Conservation (phyloP, 169 alveolate species). For the Plasmodium vinckei region DNA sequence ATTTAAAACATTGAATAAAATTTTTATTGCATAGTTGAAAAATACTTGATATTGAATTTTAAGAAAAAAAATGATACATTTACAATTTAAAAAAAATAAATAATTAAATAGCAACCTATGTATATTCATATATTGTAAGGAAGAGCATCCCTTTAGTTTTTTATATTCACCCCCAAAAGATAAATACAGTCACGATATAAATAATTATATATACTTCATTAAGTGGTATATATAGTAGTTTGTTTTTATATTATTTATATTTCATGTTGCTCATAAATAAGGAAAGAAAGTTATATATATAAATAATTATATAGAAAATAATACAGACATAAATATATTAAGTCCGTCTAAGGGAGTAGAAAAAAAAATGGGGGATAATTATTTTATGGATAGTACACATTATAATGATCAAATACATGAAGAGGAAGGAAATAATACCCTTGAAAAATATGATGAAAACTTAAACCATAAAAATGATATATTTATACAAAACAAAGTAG, state of each 20-base stretch:
- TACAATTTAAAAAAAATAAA: too few relatives aligned
- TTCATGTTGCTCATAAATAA: not conserved
- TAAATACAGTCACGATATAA: too few relatives aligned
- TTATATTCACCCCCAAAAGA: not conserved
- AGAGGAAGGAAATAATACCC: not conserved
- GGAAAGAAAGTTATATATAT: not conserved
- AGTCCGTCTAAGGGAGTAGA: not conserved
- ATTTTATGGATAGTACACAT: not conserved
- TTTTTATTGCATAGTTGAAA: too few relatives aligned
- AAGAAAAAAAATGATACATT: too few relatives aligned
- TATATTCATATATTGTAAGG: not conserved
- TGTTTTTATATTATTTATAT: too few relatives aligned
- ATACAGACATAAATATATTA: not conserved
- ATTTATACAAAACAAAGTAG: conserved; percentile 15
- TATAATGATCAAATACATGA: not conserved
- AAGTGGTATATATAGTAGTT: too few relatives aligned
- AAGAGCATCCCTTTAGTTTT: conserved; percentile 1
- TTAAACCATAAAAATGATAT: not conserved
- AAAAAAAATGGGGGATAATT: not conserved
- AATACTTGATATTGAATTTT: too few relatives aligned
- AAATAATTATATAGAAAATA: not conserved
- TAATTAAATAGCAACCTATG: too few relatives aligned
- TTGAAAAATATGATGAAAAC: not conserved
- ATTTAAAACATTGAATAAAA: too few relatives aligned
- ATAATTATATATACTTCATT: too few relatives aligned